Evolutionary conservation across 345 rosid species (phyloP).

Genomic region (Citrus medica): DNA sequence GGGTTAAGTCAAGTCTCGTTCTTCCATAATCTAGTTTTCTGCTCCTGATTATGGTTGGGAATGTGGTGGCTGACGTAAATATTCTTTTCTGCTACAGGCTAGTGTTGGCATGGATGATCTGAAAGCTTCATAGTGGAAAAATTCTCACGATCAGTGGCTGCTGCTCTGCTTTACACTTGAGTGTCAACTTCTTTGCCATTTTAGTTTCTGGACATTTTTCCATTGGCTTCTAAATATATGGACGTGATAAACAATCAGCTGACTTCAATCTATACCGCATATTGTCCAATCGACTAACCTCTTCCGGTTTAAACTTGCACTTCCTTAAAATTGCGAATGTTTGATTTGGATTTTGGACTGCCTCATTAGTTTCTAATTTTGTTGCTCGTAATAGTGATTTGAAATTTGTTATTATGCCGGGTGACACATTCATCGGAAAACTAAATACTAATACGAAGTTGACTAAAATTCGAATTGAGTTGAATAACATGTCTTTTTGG

Average conservation of each 20-base stretch:
- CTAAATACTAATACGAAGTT: too few relatives aligned
- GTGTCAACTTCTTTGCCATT: neutral
- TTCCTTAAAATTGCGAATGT: neutral
- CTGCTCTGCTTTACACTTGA: neutral
- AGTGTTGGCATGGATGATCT: slow-evolving; percentile 80
- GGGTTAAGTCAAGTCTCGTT: neutral
- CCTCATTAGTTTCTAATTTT: neutral
- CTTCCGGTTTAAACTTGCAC: neutral
- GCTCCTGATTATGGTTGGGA: neutral
- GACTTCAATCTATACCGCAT: neutral
- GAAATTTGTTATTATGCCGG: neutral
- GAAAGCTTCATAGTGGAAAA: slow-evolving; percentile 63
- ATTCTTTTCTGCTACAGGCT: slow-evolving; percentile 47
- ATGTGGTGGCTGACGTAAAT: neutral
- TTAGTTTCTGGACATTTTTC: neutral
- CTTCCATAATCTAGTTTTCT: neutral
- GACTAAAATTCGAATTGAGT: too few relatives aligned
- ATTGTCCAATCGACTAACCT: neutral
- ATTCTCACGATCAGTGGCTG: neutral
- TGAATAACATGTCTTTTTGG: too few relatives aligned
- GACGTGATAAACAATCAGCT: neutral
- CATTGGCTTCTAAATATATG: neutral
- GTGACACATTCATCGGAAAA: too few relatives aligned
- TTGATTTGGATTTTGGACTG: neutral
- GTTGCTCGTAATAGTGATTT: neutral